Evolutionary conservation across 306 rosid species (phyloP), one percentile per base, ranked within the genome.

Genomic region (Quercus glauca): DNA sequence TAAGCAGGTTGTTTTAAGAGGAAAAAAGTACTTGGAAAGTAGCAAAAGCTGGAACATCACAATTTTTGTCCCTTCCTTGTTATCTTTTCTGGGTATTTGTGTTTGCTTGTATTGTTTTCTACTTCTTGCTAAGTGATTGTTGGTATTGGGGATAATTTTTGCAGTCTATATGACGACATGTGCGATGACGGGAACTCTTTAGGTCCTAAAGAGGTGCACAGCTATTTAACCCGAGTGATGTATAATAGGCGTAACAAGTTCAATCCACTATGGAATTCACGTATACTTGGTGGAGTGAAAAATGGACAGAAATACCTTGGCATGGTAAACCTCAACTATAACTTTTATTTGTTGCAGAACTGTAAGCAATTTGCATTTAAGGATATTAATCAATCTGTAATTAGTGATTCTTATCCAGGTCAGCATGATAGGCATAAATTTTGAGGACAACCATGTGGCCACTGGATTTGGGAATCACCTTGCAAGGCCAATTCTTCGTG

Each of bases 401-500:
- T 4, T 69, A 6, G 73, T 68, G 76, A 56, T 60, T 33, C 58
- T 53, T 81, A 65, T 83, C 31, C 84, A 95, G 99, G 99, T 91
- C 73, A 92, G 76, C 87, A 95, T 95, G 99, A 95, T 95, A 61
- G 99, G 99, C 29, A 79, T 92, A 53, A 90, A 87, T 84, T 95
- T 84, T 33, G 98, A 93, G 82, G 99, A 95, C 80, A 41, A 41
- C 45, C 45, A 41, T 41, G 49, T 41, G 49, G 49, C 49, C 49
- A 41, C 11, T 7, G 49, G 75, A 89, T 92, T 91, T 79, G 99
- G 99, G 18, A 92, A 93, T 79, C 99, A 95, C 76, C 97, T 95
- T 71, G 98, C 99, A 64, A 86, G 97, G 71, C 99, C 99, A 58
- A 89, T 95, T 86, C 98, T 93, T 65, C 99, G 96, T 60, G 99